Evolutionary conservation across 73 alveolate genomes (phyloP).

Genomic region (Loxodes magnus): DNA sequence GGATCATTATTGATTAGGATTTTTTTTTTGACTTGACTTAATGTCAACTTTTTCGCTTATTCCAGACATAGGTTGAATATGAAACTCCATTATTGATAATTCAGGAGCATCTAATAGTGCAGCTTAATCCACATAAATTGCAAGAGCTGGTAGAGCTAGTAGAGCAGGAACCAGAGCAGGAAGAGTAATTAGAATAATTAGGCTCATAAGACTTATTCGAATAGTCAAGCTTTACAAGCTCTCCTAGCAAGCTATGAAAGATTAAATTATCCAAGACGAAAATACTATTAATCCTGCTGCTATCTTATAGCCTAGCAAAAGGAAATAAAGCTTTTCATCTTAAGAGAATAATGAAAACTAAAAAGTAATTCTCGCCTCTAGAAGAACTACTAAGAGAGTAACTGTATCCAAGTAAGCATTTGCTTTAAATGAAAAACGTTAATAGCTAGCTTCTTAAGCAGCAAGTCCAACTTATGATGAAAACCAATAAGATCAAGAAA

Average conservation of each 20-base stretch:
- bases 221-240: slow-evolving; percentile 30
- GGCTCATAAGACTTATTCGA: slow-evolving; percentile 33
- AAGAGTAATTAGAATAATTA: slow-evolving; percentile 36
- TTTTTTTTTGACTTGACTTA: slow-evolving; percentile 79
- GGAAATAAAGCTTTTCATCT: too few species aligned
- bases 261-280: background rate
- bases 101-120: slow-evolving; percentile 38
- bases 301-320: too few species aligned
- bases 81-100: slow-evolving; percentile 31
- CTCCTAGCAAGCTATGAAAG: slow-evolving; percentile 16
- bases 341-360: too few species aligned
- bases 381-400: too few species aligned
- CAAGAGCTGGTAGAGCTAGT: slow-evolving; percentile 69
- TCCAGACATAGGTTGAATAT: slow-evolving; percentile 71
- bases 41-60: slow-evolving; percentile 69
- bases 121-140: slow-evolving; percentile 29
- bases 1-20: too few species aligned
- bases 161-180: slow-evolving; percentile 41
- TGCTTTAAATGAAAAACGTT: too few species aligned
- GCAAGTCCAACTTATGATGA: too few species aligned
- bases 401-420: too few species aligned
- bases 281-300: too few species aligned
- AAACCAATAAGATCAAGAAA: too few species aligned
- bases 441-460: too few species aligned
- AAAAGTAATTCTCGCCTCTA: too few species aligned